Base-by-base conservation (phyloP, 2,329 filamentous ascomycete genomes). In the Zasmidium citrigriseum region DNA sequence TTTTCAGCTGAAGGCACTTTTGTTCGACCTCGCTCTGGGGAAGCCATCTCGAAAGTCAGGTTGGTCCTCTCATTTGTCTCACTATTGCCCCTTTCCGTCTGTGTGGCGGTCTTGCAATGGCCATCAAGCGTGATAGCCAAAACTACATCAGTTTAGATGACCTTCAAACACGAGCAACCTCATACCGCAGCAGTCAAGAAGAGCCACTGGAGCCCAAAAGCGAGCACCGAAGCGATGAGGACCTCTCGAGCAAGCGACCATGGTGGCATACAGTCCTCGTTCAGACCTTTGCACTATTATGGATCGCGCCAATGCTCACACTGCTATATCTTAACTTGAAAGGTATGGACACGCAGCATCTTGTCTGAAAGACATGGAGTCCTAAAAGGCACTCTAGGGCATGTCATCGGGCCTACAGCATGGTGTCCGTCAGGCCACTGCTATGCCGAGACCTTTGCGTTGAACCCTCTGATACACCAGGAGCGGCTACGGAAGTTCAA, bases 361-460 rank as follows among this genome's bases (percentile, higher is more conserved):
- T n/a, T n/a, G n/a, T n/a, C n/a, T n/a, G n/a, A n/a, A n/a, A n/a
- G n/a, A n/a, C n/a, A n/a, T n/a, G n/a, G n/a, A n/a, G n/a, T n/a
- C n/a, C n/a, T n/a, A n/a, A n/a, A n/a, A n/a, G n/a, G n/a, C n/a
- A n/a, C 55, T 63, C 66, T 59, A 59, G 20, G 22, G 54, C 57
- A 68, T 38, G 55, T 67, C 22, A 67, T 73, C 27, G 70, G 70
- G 7, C 58, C 70, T 1, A 68, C 66, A 24, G 64, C 64, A 20
- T 67, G 67, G 64, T 72, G 70, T 46, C 70, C 66, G 4, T 34
- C 55, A 2, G 55, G 59, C 9, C 44, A 58, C 10, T 72, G 67
- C 54, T 58, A 46, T 2, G 45, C 53, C 5, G 46, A 44, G 24
- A 25, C 47, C 11, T 47, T 54, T n/a, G 34, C 34, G 61, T 10